Evolutionary conservation across 768 basidiomycete genomes (phyloP), one percentile per base, ranked within the genome.

Genomic region (Punctularia strigosozonata): DNA sequence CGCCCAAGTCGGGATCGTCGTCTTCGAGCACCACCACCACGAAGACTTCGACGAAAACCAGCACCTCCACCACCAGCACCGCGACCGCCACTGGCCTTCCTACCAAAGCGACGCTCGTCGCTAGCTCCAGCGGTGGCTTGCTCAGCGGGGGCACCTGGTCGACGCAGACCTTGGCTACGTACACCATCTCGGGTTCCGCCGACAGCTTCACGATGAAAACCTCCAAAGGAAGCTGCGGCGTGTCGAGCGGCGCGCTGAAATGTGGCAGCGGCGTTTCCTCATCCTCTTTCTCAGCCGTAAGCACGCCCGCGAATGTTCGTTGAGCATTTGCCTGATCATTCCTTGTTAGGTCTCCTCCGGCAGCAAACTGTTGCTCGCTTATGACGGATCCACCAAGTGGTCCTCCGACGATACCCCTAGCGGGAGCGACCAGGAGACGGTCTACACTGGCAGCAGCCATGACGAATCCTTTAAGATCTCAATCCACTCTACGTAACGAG

Each of bases 81-180:
- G 10, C 33, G 10, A 34, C 33, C 19, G 8, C 44, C 19, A 38
- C 37, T 8, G 26, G 42, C 25, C 53, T 74, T n/a, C 74, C 69
- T 13, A 46, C 59, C 36, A 69, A 60, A 47, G 72, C 65, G 13
- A 67, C 62, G 14, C 63, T 77, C 40, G 59, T 61, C 28, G 68
- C 69, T 5, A 45, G 64, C 19, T 52, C 58, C 5, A 48, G 63
- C 10, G 75, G 75, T 6, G 75, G 73, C 12, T 64, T 79, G 18
- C 61, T 79, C 28, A 64, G 70, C 2, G 50, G 48, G 6, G 77
- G 73, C 15, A 77, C 72, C 10, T 77, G 73, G 73, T 74, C 72
- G 6, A 71, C 69, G 7, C 75, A 77, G 52, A 76, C 74, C 6
- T 59, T 68, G 24, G 75, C 73, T 10, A 76, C 75, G 2, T 71